Percentiles rank a stretch among this genome's conserved stretches.
Evolutionary conservation across 805 yeast species (phyloP).

Genomic region (Saturnispora saitoi): DNA sequence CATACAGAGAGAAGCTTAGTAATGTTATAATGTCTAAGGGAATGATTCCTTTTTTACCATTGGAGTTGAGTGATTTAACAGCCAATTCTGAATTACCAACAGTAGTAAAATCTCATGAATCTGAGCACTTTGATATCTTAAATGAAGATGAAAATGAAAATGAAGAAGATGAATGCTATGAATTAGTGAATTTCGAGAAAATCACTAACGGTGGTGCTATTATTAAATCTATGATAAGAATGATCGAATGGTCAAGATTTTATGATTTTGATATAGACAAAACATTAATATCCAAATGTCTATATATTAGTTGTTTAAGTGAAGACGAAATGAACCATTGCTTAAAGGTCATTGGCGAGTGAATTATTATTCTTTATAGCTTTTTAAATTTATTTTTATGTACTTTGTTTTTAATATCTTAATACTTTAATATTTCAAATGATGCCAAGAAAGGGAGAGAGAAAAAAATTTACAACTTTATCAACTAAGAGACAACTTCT

Average conservation of each 20-base stretch:
- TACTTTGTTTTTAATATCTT: neutral
- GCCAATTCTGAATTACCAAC: constrained; percentile 61
- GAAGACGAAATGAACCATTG: constrained; percentile 61
- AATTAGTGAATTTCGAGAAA: constrained; percentile 66
- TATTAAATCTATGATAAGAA: constrained; percentile 66
- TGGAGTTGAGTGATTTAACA: constrained; percentile 75
- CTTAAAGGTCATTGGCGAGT: constrained; percentile 15
- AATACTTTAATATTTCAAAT: neutral
- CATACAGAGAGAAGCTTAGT: constrained; percentile 55
- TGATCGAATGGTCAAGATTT: constrained; percentile 76
- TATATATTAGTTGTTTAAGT: constrained; percentile 65
- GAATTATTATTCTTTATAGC: neutral
- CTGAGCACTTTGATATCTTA: constrained; percentile 1
- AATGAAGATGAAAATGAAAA: constrained; percentile 10
- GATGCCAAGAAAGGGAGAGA: neutral
- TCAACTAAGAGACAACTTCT: neutral
- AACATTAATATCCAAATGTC: constrained; percentile 72
- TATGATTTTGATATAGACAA: constrained; percentile 49
- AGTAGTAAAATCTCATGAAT: constrained; percentile 25
- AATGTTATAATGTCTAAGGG: constrained; percentile 55
- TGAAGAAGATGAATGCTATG: constrained; percentile 23
- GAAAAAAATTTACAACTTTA: neutral
- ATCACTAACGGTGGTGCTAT: constrained; percentile 68
- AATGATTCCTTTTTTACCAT: constrained; percentile 83
- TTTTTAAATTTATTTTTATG: neutral